These are phyloP conservation scores for Phoma sp. DNA, from an alignment of 2,329 filamentous ascomycete genomes.

Conservation along the genomic window DNA sequence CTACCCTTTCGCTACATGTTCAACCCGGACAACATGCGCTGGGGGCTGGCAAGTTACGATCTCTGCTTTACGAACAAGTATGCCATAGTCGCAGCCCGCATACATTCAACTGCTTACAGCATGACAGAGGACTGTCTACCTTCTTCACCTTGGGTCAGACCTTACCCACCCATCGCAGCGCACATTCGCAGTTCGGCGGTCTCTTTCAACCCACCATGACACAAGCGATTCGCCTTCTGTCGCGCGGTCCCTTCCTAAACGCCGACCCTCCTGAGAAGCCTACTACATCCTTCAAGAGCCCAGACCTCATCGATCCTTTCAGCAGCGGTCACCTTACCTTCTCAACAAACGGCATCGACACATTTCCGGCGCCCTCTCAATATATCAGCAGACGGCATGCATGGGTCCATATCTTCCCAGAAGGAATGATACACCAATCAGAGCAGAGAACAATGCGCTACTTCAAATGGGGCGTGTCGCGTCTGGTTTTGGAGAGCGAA, in stretches of 20 bases:
- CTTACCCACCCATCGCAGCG: conserved; percentile 82
- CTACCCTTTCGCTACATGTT: conserved; percentile 78
- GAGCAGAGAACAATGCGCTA: conserved; percentile 82
- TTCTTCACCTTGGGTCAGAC: conserved; percentile 94
- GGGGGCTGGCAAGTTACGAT: conserved; percentile 91
- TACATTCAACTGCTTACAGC: conserved; percentile 21
- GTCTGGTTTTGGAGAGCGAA: conserved; percentile 88
- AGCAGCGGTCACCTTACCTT: conserved; percentile 63
- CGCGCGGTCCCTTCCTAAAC: conserved; percentile 60
- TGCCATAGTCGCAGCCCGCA: conserved; percentile 20
- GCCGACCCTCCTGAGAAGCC: conserved; percentile 34
- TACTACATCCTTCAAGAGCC: conserved; percentile 33
- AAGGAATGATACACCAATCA: conserved; percentile 92
- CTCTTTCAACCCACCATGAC: conserved; percentile 89
- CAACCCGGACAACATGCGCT: conserved; percentile 78
- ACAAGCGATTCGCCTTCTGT: conserved; percentile 84
- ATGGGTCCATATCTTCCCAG: conserved; percentile 96
- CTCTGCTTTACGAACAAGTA: conserved; percentile 92
- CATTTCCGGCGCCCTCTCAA: conserved; percentile 74
- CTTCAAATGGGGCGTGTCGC: conserved; percentile 96
- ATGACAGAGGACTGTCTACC: conserved; percentile 66
- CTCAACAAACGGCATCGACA: conserved; percentile 71
- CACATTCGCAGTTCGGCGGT: conserved; percentile 81
- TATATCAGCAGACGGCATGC: conserved; percentile 73
- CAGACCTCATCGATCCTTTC: conserved; percentile 61